Percentiles rank a stretch among this genome's conserved stretches.
Evolutionary conservation across 805 yeast species (phyloP).

Genomic region (Saccharomycopsis amapae): DNA sequence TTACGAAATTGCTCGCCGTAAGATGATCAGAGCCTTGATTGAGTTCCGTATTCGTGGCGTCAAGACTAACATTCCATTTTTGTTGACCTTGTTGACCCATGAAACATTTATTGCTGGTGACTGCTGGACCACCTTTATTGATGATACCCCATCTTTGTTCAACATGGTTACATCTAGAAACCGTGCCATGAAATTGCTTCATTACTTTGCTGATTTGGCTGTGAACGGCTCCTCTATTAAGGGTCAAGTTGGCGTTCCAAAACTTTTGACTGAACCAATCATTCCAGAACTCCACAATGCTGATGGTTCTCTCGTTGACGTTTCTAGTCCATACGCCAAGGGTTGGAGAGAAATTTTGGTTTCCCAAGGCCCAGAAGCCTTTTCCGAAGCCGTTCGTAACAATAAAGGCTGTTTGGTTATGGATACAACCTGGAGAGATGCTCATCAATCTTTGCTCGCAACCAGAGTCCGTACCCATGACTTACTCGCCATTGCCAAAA

Average conservation of each 20-base stretch:
- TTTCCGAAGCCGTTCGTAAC: constrained; percentile 80
- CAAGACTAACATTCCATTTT: constrained; percentile 95
- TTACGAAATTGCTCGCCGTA: constrained; percentile 92
- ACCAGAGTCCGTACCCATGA: constrained; percentile 96
- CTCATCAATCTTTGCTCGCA: constrained; percentile 95
- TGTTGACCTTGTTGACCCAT: constrained; percentile 84
- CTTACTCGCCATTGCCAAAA: constrained; percentile 82
- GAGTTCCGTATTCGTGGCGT: constrained; percentile 99
- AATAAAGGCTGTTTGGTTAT: constrained; percentile 85
- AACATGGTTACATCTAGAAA: constrained; percentile 92
- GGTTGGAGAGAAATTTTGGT: constrained; percentile 93
- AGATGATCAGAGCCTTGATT: constrained; percentile 93
- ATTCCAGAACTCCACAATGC: constrained; percentile 66
- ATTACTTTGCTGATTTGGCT: constrained; percentile 85
- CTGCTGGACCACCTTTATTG: constrained; percentile 98
- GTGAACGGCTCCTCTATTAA: constrained; percentile 94
- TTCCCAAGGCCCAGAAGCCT: constrained; percentile 79
- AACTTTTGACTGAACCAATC: constrained; percentile 64
- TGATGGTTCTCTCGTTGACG: constrained; percentile 54
- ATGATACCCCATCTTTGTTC: constrained; percentile 94
- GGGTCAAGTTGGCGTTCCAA: constrained; percentile 93
- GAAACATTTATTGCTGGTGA: constrained; percentile 77
- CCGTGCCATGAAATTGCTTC: constrained; percentile 90
- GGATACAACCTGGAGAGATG: constrained; percentile 99
- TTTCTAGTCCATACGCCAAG: constrained; percentile 45